phyloP scores from a whole-genome alignment of 2,329 filamentous ascomycete species.

The Biscogniauxia sp. region DNA sequence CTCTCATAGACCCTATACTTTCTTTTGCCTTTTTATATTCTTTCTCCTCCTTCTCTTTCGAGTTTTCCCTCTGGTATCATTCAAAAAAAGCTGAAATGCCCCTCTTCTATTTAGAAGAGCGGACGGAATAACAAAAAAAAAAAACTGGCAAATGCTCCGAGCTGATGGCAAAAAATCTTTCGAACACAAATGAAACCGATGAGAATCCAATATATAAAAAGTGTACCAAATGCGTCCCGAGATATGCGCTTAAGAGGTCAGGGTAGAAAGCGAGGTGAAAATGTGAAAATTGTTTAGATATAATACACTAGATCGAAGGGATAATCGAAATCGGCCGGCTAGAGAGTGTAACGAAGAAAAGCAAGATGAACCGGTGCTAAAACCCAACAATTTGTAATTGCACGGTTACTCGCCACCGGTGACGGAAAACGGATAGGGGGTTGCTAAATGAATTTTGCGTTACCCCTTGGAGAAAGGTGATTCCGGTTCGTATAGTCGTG shows the following conservation, averaged over 20 bases:
- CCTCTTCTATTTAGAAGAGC: background rate
- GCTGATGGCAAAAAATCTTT: background rate
- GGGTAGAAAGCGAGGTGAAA: background rate
- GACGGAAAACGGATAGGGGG: slow-evolving; percentile 1
- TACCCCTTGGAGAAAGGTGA: background rate
- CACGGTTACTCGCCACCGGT: slow-evolving; percentile 2
- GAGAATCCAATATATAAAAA: background rate
- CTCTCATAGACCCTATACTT: background rate
- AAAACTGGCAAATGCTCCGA: background rate
- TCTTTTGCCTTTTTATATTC: background rate
- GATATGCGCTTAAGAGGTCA: background rate
- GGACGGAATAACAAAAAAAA: background rate
- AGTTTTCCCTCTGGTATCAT: background rate
- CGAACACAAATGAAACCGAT: background rate
- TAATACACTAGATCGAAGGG: background rate
- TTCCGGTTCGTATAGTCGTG: slow-evolving; percentile 18
- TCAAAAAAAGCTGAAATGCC: background rate
- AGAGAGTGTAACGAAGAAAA: background rate
- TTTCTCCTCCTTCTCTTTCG: background rate
- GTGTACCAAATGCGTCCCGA: background rate
- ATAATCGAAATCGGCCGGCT: background rate
- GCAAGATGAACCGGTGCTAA: background rate
- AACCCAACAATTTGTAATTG: too few relatives aligned
- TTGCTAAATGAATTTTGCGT: slow-evolving; percentile 5
- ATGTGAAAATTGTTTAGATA: background rate